These are phyloP conservation scores for Triticum aestivum DNA, from an alignment of 176 grass and related monocot genomes.

Conservation along the genomic window DNA sequence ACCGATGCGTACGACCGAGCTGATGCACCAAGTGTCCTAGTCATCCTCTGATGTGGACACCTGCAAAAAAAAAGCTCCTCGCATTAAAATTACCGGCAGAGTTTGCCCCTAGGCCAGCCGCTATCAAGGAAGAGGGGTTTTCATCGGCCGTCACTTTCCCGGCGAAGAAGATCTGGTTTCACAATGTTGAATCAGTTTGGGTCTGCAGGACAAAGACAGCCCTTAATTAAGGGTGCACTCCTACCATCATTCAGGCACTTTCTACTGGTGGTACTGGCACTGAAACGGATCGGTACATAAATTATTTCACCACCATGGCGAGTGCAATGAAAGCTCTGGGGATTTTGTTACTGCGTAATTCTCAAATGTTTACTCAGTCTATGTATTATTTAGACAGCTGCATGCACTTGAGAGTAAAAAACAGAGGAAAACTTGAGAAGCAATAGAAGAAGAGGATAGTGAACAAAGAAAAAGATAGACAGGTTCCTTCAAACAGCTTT, in stretches of 20 bases:
- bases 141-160: neutral
- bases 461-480: neutral
- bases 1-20: neutral
- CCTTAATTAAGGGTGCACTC: neutral
- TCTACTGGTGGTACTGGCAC: neutral
- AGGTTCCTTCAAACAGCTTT: neutral
- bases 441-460: neutral
- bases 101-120: neutral
- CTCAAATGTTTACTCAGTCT: neutral
- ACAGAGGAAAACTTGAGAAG: neutral
- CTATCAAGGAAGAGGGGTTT: neutral
- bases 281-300: neutral
- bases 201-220: neutral
- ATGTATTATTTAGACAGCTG: neutral
- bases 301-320: neutral
- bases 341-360: neutral
- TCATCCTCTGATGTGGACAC: constrained; percentile 15
- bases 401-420: neutral
- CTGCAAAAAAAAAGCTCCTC: neutral
- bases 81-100: neutral
- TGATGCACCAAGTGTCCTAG: neutral
- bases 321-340: neutral
- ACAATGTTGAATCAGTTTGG: neutral
- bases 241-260: neutral
- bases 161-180: neutral